These are phyloP conservation scores for Aspergillus sp. DNA, from an alignment of 2,329 filamentous ascomycete genomes.

Conservation along the genomic window DNA sequence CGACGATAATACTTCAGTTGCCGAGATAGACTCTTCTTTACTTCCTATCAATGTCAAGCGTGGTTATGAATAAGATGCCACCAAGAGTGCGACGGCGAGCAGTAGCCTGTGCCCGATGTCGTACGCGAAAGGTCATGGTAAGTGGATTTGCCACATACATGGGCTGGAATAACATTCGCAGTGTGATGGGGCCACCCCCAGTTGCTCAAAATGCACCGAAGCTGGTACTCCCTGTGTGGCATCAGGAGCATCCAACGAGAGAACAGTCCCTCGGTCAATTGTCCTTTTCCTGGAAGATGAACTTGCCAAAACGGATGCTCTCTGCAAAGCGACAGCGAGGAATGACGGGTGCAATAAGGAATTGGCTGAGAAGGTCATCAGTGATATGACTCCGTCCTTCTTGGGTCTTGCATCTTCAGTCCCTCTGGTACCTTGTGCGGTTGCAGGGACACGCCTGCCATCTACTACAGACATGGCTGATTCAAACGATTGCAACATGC, in stretches of 20 bases:
- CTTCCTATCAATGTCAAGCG: too few species aligned
- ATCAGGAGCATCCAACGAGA: neutral
- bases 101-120: neutral
- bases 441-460: too few species aligned
- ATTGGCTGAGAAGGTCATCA: neutral
- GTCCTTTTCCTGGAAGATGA: neutral
- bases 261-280: neutral
- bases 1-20: too few species aligned
- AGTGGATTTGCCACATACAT: neutral
- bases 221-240: neutral
- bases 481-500: neutral
- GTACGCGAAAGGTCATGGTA: neutral
- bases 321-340: neutral
- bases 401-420: neutral
- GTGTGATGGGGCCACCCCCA: neutral
- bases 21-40: too few species aligned
- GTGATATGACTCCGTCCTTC: neutral
- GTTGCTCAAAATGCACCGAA: neutral
- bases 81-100: too few species aligned
- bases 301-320: neutral
- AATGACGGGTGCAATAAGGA: too few species aligned
- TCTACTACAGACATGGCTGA: neutral
- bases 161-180: neutral
- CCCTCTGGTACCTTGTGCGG: too few species aligned
- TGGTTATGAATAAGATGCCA: too few species aligned